Evolutionary conservation across 176 grass and related monocot genomes (phyloP), one percentile per base, ranked within the genome.

Genomic region (bread wheat (Triticum aestivum)): DNA sequence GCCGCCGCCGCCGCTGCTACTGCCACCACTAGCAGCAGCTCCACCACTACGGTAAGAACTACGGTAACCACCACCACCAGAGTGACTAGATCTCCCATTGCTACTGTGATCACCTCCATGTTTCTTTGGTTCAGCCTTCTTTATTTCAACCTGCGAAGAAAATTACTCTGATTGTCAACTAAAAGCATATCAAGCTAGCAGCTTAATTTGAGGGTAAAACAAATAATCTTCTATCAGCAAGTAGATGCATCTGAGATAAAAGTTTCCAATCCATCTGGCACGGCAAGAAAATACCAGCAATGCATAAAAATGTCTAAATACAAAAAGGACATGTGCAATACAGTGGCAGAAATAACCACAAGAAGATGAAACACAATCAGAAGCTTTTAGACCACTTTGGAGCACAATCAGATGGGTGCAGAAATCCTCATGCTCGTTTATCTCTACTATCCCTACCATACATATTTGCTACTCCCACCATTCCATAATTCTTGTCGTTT

Each of bases 111-210:
- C 97, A 73, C 88, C 90, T 18, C 83, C 83, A 85, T 88, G 89
- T 86, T 93, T 99, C 89, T 96, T 99, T 69, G 97, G 97, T 82
- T 99, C 97, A 6, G 97, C 97, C 83, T 94, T 96, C 89, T 99
- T 99, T 83, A 99, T 96, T 87, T 99, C 97, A 90, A 99, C 97
- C 97, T 99, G 94, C 34, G 73, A 88, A 49, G 20, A 65, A 24
- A 59, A 58, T 38, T 56, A 52, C 20, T 81, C 13, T 11, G 84
- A 41, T 67, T 69, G 9, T 54, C 34, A 76, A 35, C 32, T 14
- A 37, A 72, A n/a, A 73, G 45, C 11, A 65, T 47, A n/a, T 18
- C 68, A 74, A 66, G 62, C 23, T 74, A 73, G 17, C 27, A 39
- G 11, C 61, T 47, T 21, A 73, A 88, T 14, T 34, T 4, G 20